A percentile compares a stretch with the other conserved stretches of the same genome.
Conservation (phyloP, 225 moss, liverwort and hornwort species). For the Lunularia cruciata region DNA sequence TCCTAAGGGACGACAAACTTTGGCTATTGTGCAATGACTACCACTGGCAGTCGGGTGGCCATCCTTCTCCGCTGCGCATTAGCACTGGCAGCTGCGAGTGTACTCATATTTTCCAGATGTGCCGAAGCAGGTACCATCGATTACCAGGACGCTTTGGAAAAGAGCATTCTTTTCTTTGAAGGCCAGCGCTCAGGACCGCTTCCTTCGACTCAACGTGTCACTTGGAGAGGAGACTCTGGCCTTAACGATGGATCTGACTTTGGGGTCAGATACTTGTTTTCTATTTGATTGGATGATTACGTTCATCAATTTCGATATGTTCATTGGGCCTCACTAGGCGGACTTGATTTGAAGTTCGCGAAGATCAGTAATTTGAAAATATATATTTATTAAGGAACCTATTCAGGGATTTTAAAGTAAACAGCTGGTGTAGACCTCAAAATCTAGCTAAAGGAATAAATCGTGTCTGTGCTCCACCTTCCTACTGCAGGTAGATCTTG, state of each 20-base stretch:
- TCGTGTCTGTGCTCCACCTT: not conserved
- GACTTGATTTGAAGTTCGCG: too few species aligned
- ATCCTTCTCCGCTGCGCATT: not conserved
- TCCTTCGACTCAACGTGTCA: constrained; percentile 30
- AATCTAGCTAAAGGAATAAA: not conserved
- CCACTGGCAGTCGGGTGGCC: not conserved
- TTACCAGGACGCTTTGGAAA: constrained; percentile 38
- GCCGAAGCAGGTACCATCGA: constrained; percentile 17
- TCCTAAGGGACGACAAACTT: not conserved
- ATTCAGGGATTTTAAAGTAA: too few species aligned
- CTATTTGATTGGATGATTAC: not conserved
- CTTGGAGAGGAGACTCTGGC: constrained; percentile 47
- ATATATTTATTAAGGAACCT: too few species aligned
- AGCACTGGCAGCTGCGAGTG: not conserved
- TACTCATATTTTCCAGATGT: not conserved
- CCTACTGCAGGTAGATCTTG: constrained; percentile 59
- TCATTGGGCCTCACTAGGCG: too few species aligned
- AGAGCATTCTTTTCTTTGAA: constrained; percentile 44
- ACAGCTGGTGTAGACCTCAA: not conserved
- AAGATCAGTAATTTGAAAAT: too few species aligned
- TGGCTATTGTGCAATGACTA: not conserved
- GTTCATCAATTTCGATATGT: not conserved
- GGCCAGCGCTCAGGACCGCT: constrained; percentile 47
- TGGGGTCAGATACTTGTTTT: constrained; percentile 18
- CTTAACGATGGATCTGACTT: constrained; percentile 43